Evolutionary conservation across 495 filamentous ascomycete genomes (phyloP), one percentile per base, ranked within the genome.

Genomic region (Xylaria intraflava): DNA sequence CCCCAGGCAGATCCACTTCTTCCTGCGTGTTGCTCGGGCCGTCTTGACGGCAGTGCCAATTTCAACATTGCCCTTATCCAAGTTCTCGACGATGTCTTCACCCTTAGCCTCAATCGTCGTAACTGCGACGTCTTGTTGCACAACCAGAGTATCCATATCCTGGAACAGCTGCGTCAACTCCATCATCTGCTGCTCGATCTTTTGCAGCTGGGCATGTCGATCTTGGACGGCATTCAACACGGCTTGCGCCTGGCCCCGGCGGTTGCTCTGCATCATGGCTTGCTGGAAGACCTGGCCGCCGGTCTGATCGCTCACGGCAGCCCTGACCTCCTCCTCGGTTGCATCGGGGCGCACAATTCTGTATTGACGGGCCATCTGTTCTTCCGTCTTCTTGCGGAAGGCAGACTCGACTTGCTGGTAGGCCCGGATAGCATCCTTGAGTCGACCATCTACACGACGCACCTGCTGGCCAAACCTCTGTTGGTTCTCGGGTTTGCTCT

Each of bases 1-100:
- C 61, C 86, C 80, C 65, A 96, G 69, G 71, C 90, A 95, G 64
- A 88, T 92, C 93, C 93, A 98, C 87, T 97, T 98, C 90, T 95
- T 96, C 74, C 83, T 87, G 56, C 88, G 81, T 31, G 86, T 83
- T 46, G 79, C 79, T 61, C 83, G 72, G n/a, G 94, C 91, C 56
- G 86, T 94, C 29, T 73, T 73, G 43, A 95, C 84, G 14, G 91
- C 94, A 16, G 76, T 76, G 40, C 74, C 81, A 33, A 97, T 82
- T 71, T 97, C 80, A 48, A 79, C 78, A 63, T 91, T 95, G 47
- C 83, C 94, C 60, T 88, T 83, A 53, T 81, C 77, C 47, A 97
- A 77, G 65, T 97, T 86, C 40, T 80, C 78, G 45, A 83, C 78
- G 12, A 89, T 84, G 56, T 93, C 83, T 64, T 90, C 86, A 22